Base-by-base conservation (phyloP, 202 grass and related monocot genomes). In the Carex arenaria region DNA sequence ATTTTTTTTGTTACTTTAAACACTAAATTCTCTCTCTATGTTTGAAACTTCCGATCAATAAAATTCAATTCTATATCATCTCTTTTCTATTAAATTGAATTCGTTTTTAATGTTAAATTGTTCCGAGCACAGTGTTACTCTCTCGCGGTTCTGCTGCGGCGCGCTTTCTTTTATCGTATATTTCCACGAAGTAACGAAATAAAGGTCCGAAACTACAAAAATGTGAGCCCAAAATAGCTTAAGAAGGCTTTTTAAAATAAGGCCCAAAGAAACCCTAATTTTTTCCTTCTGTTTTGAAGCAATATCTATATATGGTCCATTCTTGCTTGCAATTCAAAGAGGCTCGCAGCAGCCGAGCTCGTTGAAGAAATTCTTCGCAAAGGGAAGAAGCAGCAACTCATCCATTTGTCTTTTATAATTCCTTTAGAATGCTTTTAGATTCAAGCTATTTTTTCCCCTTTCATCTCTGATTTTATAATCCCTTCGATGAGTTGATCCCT, bases 401-500 rank as follows among this genome's bases (percentile, higher is more conserved):
- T 56, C 72, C 34, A 9, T 56, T 38, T 23, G 13, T 61, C 54
- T 32, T 57, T 74, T 34, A 53, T 79, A 38, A 22, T 61, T 59
- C 30, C 28, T 7, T 57, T 3, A 56, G 18, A 79, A 1, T 34
- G 3, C 3, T 53, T 82, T 30, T 81, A 4, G 36, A 7, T 67
- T 47, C 26, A 5, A 49, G 10, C 6, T 59, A 42, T 19, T 64
- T 49, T 74, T 47, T 10, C 0, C 55, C 10, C 55, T 54, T 55
- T 20, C 18, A 19, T 49, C 0, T 82, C 26, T 67, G 5, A 1
- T 52, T 1, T 0, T 15, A 51, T 31, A 82, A 86, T 80, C 88
- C 84, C 83, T 84, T 92, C 66, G 92, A 94, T 94, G 90, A 94
- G 84, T 91, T 83, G 87, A 87, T 86, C 87, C 84, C 88, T 92